phyloP scores from a whole-genome alignment of 2,329 filamentous ascomycete species.

The Trichoderma atroviride region DNA sequence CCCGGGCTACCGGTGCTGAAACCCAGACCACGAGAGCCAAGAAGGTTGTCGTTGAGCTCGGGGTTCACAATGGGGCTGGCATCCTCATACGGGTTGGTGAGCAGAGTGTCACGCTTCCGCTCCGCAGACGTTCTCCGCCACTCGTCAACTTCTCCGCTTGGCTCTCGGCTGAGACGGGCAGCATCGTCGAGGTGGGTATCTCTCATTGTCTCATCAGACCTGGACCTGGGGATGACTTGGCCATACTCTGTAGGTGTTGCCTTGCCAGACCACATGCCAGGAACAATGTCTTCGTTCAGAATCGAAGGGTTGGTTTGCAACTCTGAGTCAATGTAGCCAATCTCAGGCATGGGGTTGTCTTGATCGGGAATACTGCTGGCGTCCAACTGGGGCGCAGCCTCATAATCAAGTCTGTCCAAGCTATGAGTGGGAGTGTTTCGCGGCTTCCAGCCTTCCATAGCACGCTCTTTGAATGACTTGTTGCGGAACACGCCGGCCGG shows the following conservation, averaged over 20 bases:
- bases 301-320: slow-evolving; percentile 84
- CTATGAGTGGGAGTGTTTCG: slow-evolving; percentile 61
- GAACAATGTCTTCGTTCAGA: slow-evolving; percentile 60
- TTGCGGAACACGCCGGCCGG: slow-evolving; percentile 60
- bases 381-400: slow-evolving; percentile 58
- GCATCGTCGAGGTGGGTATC: slow-evolving; percentile 46
- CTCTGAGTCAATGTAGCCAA: slow-evolving; percentile 69
- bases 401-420: slow-evolving; percentile 58
- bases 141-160: slow-evolving; percentile 63
- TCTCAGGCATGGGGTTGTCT: slow-evolving; percentile 74
- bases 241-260: slow-evolving; percentile 50
- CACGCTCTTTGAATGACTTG: slow-evolving; percentile 68
- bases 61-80: slow-evolving; percentile 64
- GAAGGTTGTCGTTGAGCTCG: slow-evolving; percentile 53
- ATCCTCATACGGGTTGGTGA: slow-evolving; percentile 69
- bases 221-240: slow-evolving; percentile 33
- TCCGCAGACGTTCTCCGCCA: slow-evolving; percentile 66
- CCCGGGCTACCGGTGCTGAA: slow-evolving; percentile 60
- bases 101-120: slow-evolving; percentile 65
- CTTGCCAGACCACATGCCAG: slow-evolving; percentile 58
- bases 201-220: slow-evolving; percentile 41
- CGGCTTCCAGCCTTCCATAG: slow-evolving; percentile 58
- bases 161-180: slow-evolving; percentile 56
- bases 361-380: slow-evolving; percentile 71
- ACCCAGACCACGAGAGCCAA: slow-evolving; percentile 45